Evolutionary conservation across 2,329 filamentous ascomycete species (phyloP), one percentile per base, ranked within the genome.

Genomic region (Alternaria angustiovoidea): DNA sequence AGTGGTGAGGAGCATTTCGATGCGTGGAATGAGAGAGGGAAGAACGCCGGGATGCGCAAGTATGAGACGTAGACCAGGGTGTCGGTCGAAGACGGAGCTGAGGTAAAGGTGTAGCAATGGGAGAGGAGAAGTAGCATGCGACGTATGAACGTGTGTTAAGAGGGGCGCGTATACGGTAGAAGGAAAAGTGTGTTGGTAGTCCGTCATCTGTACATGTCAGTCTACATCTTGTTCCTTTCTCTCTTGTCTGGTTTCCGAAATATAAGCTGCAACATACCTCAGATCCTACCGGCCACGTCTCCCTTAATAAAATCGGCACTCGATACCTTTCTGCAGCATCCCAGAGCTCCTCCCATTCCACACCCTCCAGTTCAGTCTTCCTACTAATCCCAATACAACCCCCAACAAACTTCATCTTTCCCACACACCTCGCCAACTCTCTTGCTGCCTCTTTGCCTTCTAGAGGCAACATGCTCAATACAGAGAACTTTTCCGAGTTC

Each of bases 1-100:
- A 28, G 54, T 72, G 76, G 30, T 59, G 36, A 69, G 62, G 0
- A 71, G 48, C 51, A 32, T 77, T 51, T 61, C 56, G 49, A 83
- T 79, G 2, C 86, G 80, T 42, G 86, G 82, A 14, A 88, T 73
- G 74, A 85, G 82, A 53, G 84, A 87, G 0, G 87, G 88, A 64
- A 79, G 84, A 78, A 75, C 83, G 82, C 26, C 83, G 80, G 78
- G 85, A 80, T 72, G 84, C 0, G 84, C 84, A 32, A 87, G 71
- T 4, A 88, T 76, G 47, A 89, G 77, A 67, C 87, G 87, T 8
- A 89, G 69, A 20, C 69, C 75, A 0, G 86, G 85, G 43, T 82
- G 84, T 4, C 79, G 75, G 69, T 88, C 86, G 62, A 89, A 89
- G 1, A 87, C 66, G 1, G 85, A 85, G 0, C 79, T 75, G 1